Evolutionary conservation across 1,284 basidiomycete genomes (phyloP).

Genomic region (Ganoderma multipileum): DNA sequence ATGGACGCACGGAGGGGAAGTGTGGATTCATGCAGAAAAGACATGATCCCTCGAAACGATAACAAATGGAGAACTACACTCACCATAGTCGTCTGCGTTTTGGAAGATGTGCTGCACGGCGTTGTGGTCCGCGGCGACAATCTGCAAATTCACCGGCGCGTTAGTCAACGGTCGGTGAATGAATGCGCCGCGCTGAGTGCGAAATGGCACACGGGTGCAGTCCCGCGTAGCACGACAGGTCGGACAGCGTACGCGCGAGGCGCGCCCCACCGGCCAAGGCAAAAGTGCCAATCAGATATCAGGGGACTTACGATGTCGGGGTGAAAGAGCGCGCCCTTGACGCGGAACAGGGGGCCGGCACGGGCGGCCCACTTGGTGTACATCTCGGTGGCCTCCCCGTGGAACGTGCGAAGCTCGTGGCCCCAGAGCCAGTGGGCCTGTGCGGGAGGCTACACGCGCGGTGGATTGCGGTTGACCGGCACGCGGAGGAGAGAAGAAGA

Average conservation of each 20-base stretch:
- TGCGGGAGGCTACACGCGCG: slow-evolving; percentile 25
- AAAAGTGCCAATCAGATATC: background rate
- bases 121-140: slow-evolving; percentile 45
- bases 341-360: slow-evolving; percentile 45
- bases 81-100: slow-evolving; percentile 42
- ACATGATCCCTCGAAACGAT: background rate
- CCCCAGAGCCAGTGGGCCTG: slow-evolving; percentile 44
- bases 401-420: slow-evolving; percentile 46
- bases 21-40: background rate
- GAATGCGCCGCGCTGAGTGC: background rate
- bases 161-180: background rate
- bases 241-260: background rate
- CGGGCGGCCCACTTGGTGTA: slow-evolving; percentile 44
- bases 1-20: background rate
- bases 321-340: slow-evolving; percentile 48
- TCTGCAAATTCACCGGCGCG: slow-evolving; percentile 29
- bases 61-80: slow-evolving; percentile 9
- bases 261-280: background rate
- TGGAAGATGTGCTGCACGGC: slow-evolving; percentile 47
- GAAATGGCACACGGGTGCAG: background rate
- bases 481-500: slow-evolving; percentile 6
- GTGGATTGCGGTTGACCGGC: background rate
- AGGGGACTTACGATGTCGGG: slow-evolving; percentile 42
- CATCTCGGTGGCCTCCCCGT: slow-evolving; percentile 43
- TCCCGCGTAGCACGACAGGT: background rate